Base-by-base conservation (phyloP, 177 flowering plant species). In the Vitis hybrid region DNA sequence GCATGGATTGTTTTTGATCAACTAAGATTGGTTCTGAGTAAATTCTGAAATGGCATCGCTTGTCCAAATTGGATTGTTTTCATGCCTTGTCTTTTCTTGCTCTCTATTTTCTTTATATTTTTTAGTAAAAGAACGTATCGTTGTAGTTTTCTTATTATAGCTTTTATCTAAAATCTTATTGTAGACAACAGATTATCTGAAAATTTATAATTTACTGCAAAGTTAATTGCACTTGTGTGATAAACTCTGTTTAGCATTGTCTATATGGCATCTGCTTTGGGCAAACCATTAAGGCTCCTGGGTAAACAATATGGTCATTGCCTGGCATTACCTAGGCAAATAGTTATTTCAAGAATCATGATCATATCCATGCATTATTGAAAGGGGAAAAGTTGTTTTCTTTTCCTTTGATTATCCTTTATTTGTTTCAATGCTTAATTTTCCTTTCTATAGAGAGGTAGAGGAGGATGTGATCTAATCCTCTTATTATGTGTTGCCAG, bases 401-500 rank as follows among this genome's bases (percentile, higher is more conserved):
- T 49, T 62, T 62, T 14, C 52, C 52, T 15, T 62, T 62, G 12
- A 40, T 32, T n/a, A 21, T 3, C 6, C n/a, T 11, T 30, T 0
- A 35, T 11, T 27, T 60, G 13, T 24, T 27, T 40, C 46, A 10
- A 60, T 24, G 35, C 14, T 61, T 12, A 24, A 12, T 59, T 68
- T 9, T 58, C 55, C 18, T 15, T 49, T 19, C 27, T 17, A 21
- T 57, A 6, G 24, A 67, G 30, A 27, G 30, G 19, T 24, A 49
- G 18, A 9, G 48, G 17, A 50, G 51, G 64, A 32, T 15, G 11
- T 61, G 55, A 65, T 55, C 14, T 27, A 19, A 15, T 14, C 51
- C 15, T 60, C 17, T 60, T 30, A 56, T n/a, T 60, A 24, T 1
- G 21, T 24, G 46, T 69, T 74, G 67, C 19, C 82, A 94, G 99